A percentile compares a stretch with the other conserved stretches of the same genome.
phyloP scores from a whole-genome alignment of 495 filamentous ascomycete species.

The Tuber melanosporum region DNA sequence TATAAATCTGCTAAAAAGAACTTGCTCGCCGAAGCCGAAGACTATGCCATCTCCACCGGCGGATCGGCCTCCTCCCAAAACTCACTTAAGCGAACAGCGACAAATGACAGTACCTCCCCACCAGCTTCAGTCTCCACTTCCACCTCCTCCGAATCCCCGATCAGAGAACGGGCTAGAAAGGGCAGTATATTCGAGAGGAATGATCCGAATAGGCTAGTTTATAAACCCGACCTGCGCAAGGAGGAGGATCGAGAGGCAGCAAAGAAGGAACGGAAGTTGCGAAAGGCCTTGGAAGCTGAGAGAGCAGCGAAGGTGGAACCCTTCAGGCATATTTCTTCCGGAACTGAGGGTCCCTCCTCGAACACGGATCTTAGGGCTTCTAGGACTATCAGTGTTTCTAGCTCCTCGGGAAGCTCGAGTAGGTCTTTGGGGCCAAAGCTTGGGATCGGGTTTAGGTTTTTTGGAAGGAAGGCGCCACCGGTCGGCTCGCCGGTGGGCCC shows the following conservation, averaged over 20 bases:
- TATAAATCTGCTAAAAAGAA: constrained; percentile 31
- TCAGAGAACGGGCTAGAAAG: constrained; percentile 16
- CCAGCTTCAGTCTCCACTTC: constrained; percentile 6
- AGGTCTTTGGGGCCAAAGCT: background rate
- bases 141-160: constrained; percentile 6
- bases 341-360: background rate
- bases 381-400: background rate
- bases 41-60: background rate
- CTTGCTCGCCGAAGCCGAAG: constrained; percentile 9
- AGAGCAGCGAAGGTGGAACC: background rate
- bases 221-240: constrained; percentile 24
- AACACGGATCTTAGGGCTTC: background rate
- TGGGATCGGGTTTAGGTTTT: constrained; percentile 1
- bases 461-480: background rate
- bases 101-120: constrained; percentile 5
- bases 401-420: background rate
- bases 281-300: constrained; percentile 22
- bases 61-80: background rate
- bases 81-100: background rate
- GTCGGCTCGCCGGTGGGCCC: background rate
- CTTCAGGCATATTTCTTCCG: background rate
- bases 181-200: constrained; percentile 37
- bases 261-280: constrained; percentile 16
- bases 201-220: constrained; percentile 30
- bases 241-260: constrained; percentile 16